A percentile compares a stretch with the other conserved stretches of the same genome.
phyloP scores from a whole-genome alignment of 176 grass and related monocot genomes.

The Aegilops sharonensis region DNA sequence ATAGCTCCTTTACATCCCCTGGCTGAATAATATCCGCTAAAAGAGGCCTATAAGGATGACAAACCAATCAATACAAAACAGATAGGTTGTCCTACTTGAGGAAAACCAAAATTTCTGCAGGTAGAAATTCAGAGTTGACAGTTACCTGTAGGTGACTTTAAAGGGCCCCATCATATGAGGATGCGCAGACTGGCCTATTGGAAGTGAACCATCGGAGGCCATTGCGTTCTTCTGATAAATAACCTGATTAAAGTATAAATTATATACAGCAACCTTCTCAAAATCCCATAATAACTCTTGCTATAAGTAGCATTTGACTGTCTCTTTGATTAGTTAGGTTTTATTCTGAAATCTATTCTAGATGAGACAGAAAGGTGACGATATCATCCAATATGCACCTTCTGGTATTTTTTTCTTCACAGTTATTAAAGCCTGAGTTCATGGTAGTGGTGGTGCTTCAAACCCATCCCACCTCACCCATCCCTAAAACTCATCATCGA shows the following conservation, averaged over 20 bases:
- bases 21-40: slow-evolving; percentile 84
- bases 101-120: background rate
- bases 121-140: background rate
- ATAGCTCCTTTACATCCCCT: slow-evolving; percentile 81
- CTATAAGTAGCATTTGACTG: background rate
- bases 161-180: slow-evolving; percentile 53
- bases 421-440: background rate
- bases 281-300: slow-evolving; percentile 15
- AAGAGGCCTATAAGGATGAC: slow-evolving; percentile 67
- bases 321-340: background rate
- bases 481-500: background rate
- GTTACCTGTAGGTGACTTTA: slow-evolving; percentile 94
- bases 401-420: background rate
- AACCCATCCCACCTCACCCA: background rate
- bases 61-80: slow-evolving; percentile 36
- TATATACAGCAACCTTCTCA: background rate
- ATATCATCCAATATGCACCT: background rate
- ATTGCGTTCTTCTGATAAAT: slow-evolving; percentile 56
- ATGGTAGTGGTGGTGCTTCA: background rate
- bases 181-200: slow-evolving; percentile 43
- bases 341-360: slow-evolving; percentile 6
- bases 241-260: slow-evolving; percentile 30
- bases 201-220: slow-evolving; percentile 41
- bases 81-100: slow-evolving; percentile 11
- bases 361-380: background rate